Conservation (phyloP, 768 basidiomycete genomes). For the Galerina marginata region DNA sequence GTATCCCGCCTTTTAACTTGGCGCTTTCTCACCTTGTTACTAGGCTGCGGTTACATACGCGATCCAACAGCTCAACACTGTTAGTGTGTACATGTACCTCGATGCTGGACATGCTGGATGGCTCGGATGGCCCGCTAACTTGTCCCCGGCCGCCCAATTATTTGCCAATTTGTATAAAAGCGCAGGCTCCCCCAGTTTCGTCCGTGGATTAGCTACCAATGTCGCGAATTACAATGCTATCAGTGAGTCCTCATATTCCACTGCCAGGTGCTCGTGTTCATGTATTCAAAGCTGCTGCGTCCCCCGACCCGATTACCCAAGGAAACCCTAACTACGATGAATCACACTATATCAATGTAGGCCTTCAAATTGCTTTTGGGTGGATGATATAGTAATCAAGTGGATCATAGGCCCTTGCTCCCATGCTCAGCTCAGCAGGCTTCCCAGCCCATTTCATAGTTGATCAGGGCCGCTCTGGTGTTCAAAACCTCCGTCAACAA, state of each 20-base stretch:
- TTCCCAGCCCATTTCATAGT: conserved; percentile 70
- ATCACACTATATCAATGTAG: conserved; percentile 59
- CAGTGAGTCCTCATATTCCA: conserved; percentile 22
- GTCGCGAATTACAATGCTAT: conserved; percentile 55
- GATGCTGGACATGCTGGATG: conserved; percentile 70
- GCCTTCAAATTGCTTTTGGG: conserved; percentile 8
- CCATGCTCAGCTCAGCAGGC: conserved; percentile 45
- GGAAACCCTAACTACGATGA: conserved; percentile 68
- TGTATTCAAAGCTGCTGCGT: conserved; percentile 44
- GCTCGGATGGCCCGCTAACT: conserved; percentile 73
- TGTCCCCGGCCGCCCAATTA: conserved; percentile 60
- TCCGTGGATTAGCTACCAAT: conserved; percentile 68
- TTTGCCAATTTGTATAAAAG: conserved; percentile 54
- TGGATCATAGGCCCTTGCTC: conserved; percentile 49
- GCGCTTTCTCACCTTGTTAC: not conserved
- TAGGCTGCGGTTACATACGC: conserved; percentile 59
- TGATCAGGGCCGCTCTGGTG: conserved; percentile 69
- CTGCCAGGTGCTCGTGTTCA: conserved; percentile 30
- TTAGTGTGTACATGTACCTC: conserved; percentile 65
- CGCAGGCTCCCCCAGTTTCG: conserved; percentile 59
- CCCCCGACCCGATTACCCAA: conserved; percentile 66
- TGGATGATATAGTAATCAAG: not conserved
- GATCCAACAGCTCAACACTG: conserved; percentile 56
- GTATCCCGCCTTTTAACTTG: conserved; percentile 1
- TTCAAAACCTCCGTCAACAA: conserved; percentile 60